Evolutionary conservation across 805 yeast species (phyloP), one percentile per base, ranked within the genome.

Genomic region (Cephaloascus albidus): DNA sequence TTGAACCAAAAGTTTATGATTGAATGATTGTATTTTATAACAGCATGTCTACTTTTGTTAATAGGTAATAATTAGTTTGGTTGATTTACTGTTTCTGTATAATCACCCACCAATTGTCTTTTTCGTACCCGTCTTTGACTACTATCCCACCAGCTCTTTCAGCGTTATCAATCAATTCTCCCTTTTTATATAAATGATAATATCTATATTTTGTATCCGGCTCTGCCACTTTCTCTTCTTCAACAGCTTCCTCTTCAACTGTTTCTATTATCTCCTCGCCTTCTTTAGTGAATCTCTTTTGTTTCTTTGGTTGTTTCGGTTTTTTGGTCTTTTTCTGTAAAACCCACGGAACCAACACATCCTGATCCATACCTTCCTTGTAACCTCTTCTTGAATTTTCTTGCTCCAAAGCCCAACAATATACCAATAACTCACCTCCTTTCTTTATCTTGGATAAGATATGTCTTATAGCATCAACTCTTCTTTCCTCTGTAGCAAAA

Each of bases 381-480:
- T 87, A 93, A 0, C 97, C 97, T 50, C 97, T 70, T 48, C 97
- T 70, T 0, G 95, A 84, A 18, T 68, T 72, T 41, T 81, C 84
- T 57, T 93, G 98, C 47, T 93, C 98, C 38, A 93, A 60, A 0
- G 98, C 98, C 98, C 98, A 93, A 38, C 95, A 94, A 56, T 90
- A 93, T 5, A 93, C 74, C 50, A 93, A 61, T 0, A 86, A 84
- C 38, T 70, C 73, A 1, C 95, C 96, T 1, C 77, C 78, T 0
- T 45, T 40, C 33, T 57, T 66, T 39, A 93, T 55, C 42, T 74
- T 74, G 17, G 78, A 59, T 31, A 93, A 54, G 2, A 89, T 80
- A 43, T 83, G 84, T 12, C 49, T 48, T 5, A 93, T 79, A 1
- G 96, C 97, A 6, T 72, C 74, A 1, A 85, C 56, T 38, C 98